Percentiles rank a stretch among this genome's conserved stretches.
These are phyloP conservation scores for Plasmodium yoelii DNA, from an alignment of 169 alveolate species.

Conservation along the genomic window DNA sequence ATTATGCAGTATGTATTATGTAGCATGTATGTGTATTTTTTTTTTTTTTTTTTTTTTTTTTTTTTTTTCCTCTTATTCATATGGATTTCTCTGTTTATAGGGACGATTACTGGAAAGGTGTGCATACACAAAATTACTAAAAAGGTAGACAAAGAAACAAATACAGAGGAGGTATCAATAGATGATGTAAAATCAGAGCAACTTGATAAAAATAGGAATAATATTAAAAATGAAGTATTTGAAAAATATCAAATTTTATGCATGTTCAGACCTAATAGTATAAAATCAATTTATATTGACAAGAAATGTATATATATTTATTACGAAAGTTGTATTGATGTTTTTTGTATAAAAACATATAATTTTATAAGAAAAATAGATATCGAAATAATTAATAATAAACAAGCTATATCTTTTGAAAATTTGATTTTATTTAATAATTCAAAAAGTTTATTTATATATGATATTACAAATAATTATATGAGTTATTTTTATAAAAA, in stretches of 20 bases:
- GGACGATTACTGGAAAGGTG: conserved; percentile 73
- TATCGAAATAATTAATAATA: conserved; percentile 45
- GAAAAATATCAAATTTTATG: conserved; percentile 63
- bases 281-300: conserved; percentile 62
- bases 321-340: conserved; percentile 69
- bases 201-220: neutral
- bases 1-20: too few relatives aligned
- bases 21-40: too few relatives aligned
- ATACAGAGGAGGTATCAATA: conserved; percentile 25
- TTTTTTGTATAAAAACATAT: conserved; percentile 62
- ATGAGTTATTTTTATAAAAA: conserved; percentile 70
- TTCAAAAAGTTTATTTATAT: conserved; percentile 71
- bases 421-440: conserved; percentile 68
- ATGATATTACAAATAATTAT: conserved; percentile 72
- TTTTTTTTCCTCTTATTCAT: neutral
- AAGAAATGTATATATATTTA: conserved; percentile 37
- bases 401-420: conserved; percentile 66
- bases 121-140: conserved; percentile 41
- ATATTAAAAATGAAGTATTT: neutral
- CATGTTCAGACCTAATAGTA: conserved; percentile 74
- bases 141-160: conserved; percentile 37
- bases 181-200: neutral
- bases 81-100: neutral
- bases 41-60: neutral
- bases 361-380: conserved; percentile 42